phyloP scores from a whole-genome alignment of 1,284 basidiomycete species.

The Puccinia coronata region DNA sequence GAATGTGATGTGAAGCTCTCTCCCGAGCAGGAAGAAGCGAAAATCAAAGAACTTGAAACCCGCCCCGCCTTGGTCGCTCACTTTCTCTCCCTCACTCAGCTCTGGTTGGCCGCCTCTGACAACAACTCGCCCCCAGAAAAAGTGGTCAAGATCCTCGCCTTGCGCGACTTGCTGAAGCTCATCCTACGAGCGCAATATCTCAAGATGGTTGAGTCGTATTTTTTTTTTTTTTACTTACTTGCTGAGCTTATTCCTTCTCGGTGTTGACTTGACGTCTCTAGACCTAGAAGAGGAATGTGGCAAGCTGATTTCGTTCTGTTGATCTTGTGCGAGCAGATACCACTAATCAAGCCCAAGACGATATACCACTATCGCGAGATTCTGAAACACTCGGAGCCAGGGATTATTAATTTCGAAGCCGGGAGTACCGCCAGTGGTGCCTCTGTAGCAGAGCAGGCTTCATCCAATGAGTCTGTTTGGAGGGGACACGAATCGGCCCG shows the following conservation, averaged over 20 bases:
- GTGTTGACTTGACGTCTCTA: too few species aligned
- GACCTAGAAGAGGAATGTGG: too few species aligned
- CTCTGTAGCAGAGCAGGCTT: too few species aligned
- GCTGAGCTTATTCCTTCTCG: background rate
- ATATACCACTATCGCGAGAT: slow-evolving; percentile 25
- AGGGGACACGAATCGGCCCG: slow-evolving; percentile 1
- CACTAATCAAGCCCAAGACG: background rate
- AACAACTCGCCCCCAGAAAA: background rate
- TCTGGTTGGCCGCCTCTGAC: background rate
- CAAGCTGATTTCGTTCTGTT: background rate
- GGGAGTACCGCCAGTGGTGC: background rate
- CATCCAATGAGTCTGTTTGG: too few species aligned
- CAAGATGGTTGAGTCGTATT: slow-evolving; percentile 29
- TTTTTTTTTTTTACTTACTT: background rate
- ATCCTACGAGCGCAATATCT: slow-evolving; percentile 31
- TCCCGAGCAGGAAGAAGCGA: background rate
- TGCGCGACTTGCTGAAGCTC: slow-evolving; percentile 8
- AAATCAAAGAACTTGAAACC: background rate
- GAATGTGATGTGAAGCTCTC: background rate
- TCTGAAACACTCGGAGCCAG: background rate
- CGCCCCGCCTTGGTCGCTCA: background rate
- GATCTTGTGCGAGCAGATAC: background rate
- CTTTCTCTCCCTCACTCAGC: slow-evolving; percentile 7
- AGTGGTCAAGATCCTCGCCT: background rate
- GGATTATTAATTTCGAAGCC: slow-evolving; percentile 13